Evolutionary conservation across 2,329 filamentous ascomycete species (phyloP).

Genomic region (Phialophora chinensis): DNA sequence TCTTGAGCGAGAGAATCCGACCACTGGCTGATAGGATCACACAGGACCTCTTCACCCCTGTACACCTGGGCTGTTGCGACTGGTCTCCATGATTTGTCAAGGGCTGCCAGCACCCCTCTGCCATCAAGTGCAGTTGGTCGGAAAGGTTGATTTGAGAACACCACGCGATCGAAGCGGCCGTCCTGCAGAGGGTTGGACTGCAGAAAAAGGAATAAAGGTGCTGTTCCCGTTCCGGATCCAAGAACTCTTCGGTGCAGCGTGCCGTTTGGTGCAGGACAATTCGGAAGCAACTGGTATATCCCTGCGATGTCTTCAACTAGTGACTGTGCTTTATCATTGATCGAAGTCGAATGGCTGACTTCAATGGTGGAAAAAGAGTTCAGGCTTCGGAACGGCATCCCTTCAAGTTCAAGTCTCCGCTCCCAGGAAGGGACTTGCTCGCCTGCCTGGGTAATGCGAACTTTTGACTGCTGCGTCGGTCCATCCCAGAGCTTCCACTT

Average conservation of each 20-base stretch:
- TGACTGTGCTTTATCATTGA: background rate
- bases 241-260: slow-evolving; percentile 25
- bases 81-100: slow-evolving; percentile 42
- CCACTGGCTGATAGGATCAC: slow-evolving; percentile 20
- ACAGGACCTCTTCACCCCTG: slow-evolving; percentile 18
- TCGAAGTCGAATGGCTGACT: slow-evolving; percentile 2
- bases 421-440: slow-evolving; percentile 48
- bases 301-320: slow-evolving; percentile 16
- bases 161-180: slow-evolving; percentile 58
- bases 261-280: slow-evolving; percentile 32
- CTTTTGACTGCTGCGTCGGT: slow-evolving; percentile 35
- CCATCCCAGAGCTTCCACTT: slow-evolving; percentile 55
- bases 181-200: slow-evolving; percentile 60
- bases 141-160: slow-evolving; percentile 55
- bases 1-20: slow-evolving; percentile 2
- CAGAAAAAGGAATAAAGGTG: slow-evolving; percentile 62
- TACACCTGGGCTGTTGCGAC: background rate
- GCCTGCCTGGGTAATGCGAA: slow-evolving; percentile 48
- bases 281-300: slow-evolving; percentile 22
- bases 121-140: slow-evolving; percentile 54
- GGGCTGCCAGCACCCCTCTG: slow-evolving; percentile 53
- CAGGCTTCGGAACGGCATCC: slow-evolving; percentile 46
- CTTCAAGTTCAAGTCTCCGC: slow-evolving; percentile 49
- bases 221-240: background rate
- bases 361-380: slow-evolving; percentile 41